Conservation (phyloP, 257 asterid genomes). For the Solanum pimpinellifolium region DNA sequence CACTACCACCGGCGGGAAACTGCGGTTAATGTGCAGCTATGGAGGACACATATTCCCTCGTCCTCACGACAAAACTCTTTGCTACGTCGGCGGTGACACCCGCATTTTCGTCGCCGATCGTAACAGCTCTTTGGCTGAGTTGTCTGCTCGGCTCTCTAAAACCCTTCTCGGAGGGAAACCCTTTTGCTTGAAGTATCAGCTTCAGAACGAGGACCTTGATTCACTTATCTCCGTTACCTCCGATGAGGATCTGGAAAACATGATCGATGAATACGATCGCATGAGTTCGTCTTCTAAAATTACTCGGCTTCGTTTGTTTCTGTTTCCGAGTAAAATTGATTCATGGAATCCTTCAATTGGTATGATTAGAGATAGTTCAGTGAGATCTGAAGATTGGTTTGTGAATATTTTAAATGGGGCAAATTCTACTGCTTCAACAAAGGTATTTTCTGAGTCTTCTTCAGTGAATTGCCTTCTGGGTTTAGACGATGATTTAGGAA, state of each 20-base stretch:
- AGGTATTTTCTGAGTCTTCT: constrained; percentile 55
- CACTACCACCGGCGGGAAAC: constrained; percentile 19
- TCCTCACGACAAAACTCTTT: constrained; percentile 79
- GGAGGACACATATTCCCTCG: constrained; percentile 95
- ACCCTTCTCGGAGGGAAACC: constrained; percentile 43
- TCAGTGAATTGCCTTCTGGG: constrained; percentile 70
- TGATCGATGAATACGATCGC: constrained; percentile 92
- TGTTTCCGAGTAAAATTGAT: constrained; percentile 14
- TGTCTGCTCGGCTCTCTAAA: constrained; percentile 60
- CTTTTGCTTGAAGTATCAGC: constrained; percentile 66
- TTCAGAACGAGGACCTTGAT: constrained; percentile 85
- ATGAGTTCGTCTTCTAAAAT: constrained; percentile 13
- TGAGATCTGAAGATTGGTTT: constrained; percentile 87
- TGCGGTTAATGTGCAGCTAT: constrained; percentile 93
- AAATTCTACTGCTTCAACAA: constrained; percentile 15
- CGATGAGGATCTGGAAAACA: constrained; percentile 84
- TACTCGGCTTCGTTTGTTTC: constrained; percentile 54
- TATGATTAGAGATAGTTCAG: constrained; percentile 14
- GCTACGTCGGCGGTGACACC: constrained; percentile 89
- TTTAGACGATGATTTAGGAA: constrained; percentile 35
- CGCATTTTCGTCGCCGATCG: constrained; percentile 82
- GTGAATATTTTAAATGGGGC: constrained; percentile 66
- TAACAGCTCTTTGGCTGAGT: constrained; percentile 42
- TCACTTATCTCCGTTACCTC: constrained; percentile 70
- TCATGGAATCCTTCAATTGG: constrained; percentile 11